phyloP scores from a whole-genome alignment of 2,329 filamentous ascomycete species.

The Lachnellula subtilissima region DNA sequence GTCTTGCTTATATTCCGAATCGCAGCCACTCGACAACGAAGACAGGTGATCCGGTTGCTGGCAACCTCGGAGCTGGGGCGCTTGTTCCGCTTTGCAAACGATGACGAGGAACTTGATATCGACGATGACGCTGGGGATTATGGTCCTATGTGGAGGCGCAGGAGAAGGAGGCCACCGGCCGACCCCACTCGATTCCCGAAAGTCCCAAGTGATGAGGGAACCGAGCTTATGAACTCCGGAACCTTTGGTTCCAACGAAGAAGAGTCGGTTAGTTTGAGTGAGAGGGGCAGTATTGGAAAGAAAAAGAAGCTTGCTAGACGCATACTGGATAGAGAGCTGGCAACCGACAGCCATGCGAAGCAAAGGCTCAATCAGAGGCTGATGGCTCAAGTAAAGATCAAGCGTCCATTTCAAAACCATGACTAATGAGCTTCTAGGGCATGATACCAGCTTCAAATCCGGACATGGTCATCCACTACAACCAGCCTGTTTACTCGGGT shows the following conservation, averaged over 20 bases:
- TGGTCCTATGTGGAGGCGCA: constrained; percentile 39
- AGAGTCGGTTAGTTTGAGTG: constrained; percentile 43
- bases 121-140: constrained; percentile 21
- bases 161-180: constrained; percentile 38
- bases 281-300: constrained; percentile 36
- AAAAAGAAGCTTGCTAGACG: constrained; percentile 61
- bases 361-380: constrained; percentile 58
- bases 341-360: constrained; percentile 56
- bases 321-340: constrained; percentile 78
- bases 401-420: background rate
- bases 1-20: constrained; percentile 27
- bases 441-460: constrained; percentile 73
- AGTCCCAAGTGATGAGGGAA: constrained; percentile 74
- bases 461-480: constrained; percentile 84
- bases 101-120: constrained; percentile 14
- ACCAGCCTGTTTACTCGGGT: constrained; percentile 83
- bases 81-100: constrained; percentile 15
- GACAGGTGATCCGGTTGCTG: constrained; percentile 21
- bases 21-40: constrained; percentile 19
- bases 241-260: constrained; percentile 68
- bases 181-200: constrained; percentile 67
- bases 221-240: constrained; percentile 75
- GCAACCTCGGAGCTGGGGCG: constrained; percentile 19
- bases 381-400: constrained; percentile 57
- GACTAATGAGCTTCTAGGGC: constrained; percentile 41